Conservation (phyloP, 1,284 basidiomycete species). For the Fomitopsis pinicola region DNA sequence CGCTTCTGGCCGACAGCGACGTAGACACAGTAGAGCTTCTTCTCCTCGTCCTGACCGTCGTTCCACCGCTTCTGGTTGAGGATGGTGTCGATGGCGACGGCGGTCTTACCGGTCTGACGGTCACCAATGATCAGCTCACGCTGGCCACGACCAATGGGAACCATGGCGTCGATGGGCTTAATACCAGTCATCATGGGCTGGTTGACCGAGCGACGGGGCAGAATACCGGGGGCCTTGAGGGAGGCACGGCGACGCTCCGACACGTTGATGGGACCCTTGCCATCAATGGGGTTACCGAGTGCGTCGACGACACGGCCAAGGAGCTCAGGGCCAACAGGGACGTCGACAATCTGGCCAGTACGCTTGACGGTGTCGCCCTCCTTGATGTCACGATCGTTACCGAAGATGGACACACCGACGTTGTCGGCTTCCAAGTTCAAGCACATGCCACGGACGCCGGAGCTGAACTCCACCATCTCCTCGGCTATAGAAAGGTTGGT, state of each 20-base stretch:
- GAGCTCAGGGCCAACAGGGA: slow-evolving; percentile 93
- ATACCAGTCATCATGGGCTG: slow-evolving; percentile 99
- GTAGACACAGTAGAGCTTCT: slow-evolving; percentile 99
- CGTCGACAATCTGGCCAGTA: slow-evolving; percentile 99
- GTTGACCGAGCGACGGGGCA: slow-evolving; percentile 99
- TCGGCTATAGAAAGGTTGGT: slow-evolving; percentile 58
- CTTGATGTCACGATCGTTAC: slow-evolving; percentile 99
- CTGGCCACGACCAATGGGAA: slow-evolving; percentile 99
- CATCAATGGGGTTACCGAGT: slow-evolving; percentile 99
- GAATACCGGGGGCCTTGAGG: slow-evolving; percentile 97
- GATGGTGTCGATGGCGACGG: slow-evolving; percentile 98
- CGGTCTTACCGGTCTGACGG: slow-evolving; percentile 99
- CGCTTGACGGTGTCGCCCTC: slow-evolving; percentile 99
- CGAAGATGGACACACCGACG: slow-evolving; percentile 99
- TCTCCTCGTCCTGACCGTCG: slow-evolving; percentile 90
- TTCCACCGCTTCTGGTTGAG: slow-evolving; percentile 99
- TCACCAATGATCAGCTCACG: slow-evolving; percentile 99
- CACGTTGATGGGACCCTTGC: slow-evolving; percentile 96
- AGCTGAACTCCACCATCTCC: slow-evolving; percentile 99
- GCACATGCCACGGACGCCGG: slow-evolving; percentile 98
- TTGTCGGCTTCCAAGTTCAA: slow-evolving; percentile 99
- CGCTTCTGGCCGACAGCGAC: slow-evolving; percentile 99
- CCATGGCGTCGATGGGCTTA: slow-evolving; percentile 99
- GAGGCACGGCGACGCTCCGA: slow-evolving; percentile 94
- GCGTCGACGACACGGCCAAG: slow-evolving; percentile 99